These are phyloP conservation scores for Anacardium occidentale DNA, from an alignment of 345 rosid genomes.

Conservation along the genomic window DNA sequence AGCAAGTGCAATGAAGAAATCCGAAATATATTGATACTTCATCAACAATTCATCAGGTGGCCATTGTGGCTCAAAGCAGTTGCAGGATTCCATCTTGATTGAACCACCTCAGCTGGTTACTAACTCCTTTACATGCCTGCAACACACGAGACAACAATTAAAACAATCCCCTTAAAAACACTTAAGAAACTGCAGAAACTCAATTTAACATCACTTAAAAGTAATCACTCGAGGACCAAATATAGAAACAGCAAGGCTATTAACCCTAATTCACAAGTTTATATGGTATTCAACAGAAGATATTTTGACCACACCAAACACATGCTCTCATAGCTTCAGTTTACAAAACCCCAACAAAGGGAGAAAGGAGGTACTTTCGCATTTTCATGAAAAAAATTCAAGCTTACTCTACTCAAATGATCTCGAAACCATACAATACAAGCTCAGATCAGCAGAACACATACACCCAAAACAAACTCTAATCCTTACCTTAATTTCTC, in stretches of 20 bases:
- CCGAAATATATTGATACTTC: constrained; percentile 97
- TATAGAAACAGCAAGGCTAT: neutral
- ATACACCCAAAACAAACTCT: neutral
- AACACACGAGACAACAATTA: constrained; percentile 1
- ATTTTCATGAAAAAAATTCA: neutral
- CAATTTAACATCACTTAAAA: neutral
- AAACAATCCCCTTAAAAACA: neutral
- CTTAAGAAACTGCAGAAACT: neutral
- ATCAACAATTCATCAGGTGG: constrained; percentile 87
- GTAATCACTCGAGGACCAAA: neutral
- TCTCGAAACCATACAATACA: neutral
- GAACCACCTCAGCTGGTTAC: constrained; percentile 16
- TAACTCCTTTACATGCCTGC: constrained; percentile 38
- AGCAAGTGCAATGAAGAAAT: constrained; percentile 96
- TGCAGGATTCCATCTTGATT: constrained; percentile 69
- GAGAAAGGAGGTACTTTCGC: neutral
- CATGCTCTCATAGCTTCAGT: neutral
- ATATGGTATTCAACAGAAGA: neutral
- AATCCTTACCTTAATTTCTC: neutral
- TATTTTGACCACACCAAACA: too few relatives aligned
- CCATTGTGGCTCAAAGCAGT: constrained; percentile 94
- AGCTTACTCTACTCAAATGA: neutral
- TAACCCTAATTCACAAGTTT: neutral
- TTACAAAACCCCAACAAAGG: neutral
- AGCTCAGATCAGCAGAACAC: neutral